Conservation (phyloP, 2,329 filamentous ascomycete species). For the Aspergillus pseudoviridinutans region DNA sequence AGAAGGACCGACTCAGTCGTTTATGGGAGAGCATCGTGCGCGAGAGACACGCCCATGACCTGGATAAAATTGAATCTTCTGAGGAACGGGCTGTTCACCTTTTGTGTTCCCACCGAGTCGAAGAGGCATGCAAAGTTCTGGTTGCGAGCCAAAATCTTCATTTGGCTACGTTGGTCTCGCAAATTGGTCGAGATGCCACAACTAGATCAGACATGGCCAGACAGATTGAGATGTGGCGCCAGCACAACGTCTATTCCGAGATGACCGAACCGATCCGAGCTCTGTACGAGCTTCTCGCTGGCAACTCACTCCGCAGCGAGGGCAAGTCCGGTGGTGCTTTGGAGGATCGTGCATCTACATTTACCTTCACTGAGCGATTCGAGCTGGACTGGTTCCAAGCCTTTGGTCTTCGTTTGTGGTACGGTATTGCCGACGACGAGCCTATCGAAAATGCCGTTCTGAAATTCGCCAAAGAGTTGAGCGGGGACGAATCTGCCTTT, state of each 20-base stretch:
- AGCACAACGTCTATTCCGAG: constrained; percentile 79
- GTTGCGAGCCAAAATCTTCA: constrained; percentile 73
- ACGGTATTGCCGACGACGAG: constrained; percentile 66
- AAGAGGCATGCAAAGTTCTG: constrained; percentile 78
- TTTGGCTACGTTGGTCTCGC: constrained; percentile 76
- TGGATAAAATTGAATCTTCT: constrained; percentile 58
- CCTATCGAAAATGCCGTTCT: constrained; percentile 68
- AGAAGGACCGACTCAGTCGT: constrained; percentile 44
- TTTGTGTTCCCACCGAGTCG: constrained; percentile 72
- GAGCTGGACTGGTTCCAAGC: constrained; percentile 88
- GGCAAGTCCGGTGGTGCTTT: constrained; percentile 66
- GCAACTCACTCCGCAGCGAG: constrained; percentile 79
- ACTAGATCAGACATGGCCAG: constrained; percentile 70
- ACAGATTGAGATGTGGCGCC: constrained; percentile 81
- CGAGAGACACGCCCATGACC: constrained; percentile 63
- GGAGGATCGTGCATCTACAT: constrained; percentile 76
- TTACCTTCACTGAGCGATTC: constrained; percentile 79
- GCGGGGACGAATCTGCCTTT: constrained; percentile 63
- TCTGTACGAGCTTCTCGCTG: constrained; percentile 83
- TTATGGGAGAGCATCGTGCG: constrained; percentile 45
- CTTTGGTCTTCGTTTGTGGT: constrained; percentile 89
- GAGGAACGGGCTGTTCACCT: constrained; percentile 83
- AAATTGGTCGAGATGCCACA: constrained; percentile 69
- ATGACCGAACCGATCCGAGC: constrained; percentile 79
- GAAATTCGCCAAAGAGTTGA: constrained; percentile 69